Evolutionary conservation across 2,329 filamentous ascomycete species (phyloP).

Genomic region (Cercospora zeae-maydis): DNA sequence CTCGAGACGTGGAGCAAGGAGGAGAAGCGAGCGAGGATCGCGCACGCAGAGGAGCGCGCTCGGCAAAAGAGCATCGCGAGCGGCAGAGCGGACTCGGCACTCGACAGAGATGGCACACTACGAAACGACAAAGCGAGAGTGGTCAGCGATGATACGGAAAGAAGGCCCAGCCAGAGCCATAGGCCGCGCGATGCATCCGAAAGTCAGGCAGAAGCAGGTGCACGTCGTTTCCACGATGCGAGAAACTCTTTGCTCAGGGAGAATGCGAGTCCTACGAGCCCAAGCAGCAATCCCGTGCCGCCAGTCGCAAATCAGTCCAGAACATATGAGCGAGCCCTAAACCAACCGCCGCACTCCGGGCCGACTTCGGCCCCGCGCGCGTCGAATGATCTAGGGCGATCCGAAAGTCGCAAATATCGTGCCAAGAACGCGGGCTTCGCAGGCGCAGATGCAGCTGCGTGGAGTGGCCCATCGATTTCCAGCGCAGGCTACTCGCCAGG

Average conservation of each 20-base stretch:
- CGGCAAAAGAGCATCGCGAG: constrained; percentile 50
- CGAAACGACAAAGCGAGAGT: constrained; percentile 27
- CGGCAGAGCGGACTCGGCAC: constrained; percentile 16
- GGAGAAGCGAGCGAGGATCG: constrained; percentile 80
- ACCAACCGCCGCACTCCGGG: not conserved
- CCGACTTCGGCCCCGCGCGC: not conserved
- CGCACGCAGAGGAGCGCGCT: constrained; percentile 73
- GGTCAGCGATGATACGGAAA: constrained; percentile 27
- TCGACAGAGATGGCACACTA: constrained; percentile 22
- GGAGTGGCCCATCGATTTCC: constrained; percentile 15
- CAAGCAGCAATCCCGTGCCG: not conserved
- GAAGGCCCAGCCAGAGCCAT: constrained; percentile 18
- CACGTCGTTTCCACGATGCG: constrained; percentile 19
- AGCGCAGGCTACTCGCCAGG: constrained; percentile 9
- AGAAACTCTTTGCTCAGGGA: constrained; percentile 21
- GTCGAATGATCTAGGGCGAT: constrained; percentile 17
- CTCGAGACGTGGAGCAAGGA: constrained; percentile 95
- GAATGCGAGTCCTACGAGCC: constrained; percentile 13
- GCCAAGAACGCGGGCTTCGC: constrained; percentile 35
- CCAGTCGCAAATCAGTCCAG: constrained; percentile 15
- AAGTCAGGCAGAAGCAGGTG: constrained; percentile 16
- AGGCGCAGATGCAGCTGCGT: constrained; percentile 31
- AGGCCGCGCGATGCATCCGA: constrained; percentile 10
- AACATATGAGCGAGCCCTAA: constrained; percentile 13
- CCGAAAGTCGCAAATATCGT: constrained; percentile 29